A percentile compares a stretch with the other conserved stretches of the same genome.
Conservation (phyloP, 768 basidiomycete species). For the Boletus tylopilopsis region DNA sequence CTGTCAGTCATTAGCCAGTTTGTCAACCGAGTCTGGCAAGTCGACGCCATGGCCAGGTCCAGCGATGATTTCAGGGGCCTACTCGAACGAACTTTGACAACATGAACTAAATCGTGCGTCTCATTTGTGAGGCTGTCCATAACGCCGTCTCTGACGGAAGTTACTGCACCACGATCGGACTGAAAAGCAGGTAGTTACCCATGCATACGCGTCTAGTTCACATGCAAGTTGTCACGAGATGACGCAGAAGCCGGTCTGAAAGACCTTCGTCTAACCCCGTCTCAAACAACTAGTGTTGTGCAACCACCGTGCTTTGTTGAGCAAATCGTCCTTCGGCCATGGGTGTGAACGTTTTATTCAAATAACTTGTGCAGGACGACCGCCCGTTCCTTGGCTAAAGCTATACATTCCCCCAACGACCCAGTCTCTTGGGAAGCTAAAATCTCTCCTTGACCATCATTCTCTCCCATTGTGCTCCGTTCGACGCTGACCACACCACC, state of each 20-base stretch:
- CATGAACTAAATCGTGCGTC: background rate
- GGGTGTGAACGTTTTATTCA: constrained; percentile 9
- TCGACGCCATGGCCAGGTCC: background rate
- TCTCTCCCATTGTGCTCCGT: constrained; percentile 21
- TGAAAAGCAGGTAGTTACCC: background rate
- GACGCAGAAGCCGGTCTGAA: too few species aligned
- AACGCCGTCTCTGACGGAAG: background rate
- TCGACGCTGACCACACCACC: constrained; percentile 24
- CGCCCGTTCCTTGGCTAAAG: constrained; percentile 22
- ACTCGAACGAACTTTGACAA: background rate
- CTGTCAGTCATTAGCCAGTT: background rate
- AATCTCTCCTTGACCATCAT: constrained; percentile 11
- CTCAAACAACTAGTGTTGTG: too few species aligned
- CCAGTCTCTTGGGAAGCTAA: background rate
- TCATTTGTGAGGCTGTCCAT: background rate
- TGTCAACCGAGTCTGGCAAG: background rate
- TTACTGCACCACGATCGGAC: too few species aligned
- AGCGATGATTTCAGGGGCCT: background rate
- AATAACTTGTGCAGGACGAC: constrained; percentile 20
- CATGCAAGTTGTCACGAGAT: too few species aligned
- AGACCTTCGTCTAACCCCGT: too few species aligned
- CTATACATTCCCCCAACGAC: constrained; percentile 16
- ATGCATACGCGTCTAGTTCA: background rate
- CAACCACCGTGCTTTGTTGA: too few species aligned
- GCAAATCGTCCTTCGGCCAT: background rate